Conservation (phyloP, 108 stramenopile genomes). For the Nannochloropsis salina region DNA sequence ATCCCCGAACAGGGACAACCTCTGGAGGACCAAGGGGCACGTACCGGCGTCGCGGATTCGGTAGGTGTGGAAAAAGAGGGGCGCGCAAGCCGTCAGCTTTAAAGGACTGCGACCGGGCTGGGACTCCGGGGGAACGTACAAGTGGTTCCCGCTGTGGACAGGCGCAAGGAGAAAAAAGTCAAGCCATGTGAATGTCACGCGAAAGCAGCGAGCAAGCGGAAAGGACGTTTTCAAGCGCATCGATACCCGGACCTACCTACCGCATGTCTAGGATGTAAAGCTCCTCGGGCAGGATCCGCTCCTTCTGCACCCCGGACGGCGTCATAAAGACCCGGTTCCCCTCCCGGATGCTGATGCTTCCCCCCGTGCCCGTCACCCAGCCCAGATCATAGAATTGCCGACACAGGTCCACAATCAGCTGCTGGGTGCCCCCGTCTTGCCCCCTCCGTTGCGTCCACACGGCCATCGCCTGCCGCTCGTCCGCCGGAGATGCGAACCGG, state of each 20-base stretch:
- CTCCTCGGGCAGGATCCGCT: slow-evolving; percentile 86
- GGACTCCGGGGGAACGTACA: neutral
- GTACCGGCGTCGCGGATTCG: slow-evolving; percentile 60
- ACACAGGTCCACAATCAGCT: slow-evolving; percentile 73
- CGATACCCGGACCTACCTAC: neutral
- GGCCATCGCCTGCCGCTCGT: neutral
- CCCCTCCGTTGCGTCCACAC: neutral
- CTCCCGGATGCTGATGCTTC: slow-evolving; percentile 75
- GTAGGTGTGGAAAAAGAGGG: slow-evolving; percentile 83
- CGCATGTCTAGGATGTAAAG: slow-evolving; percentile 67
- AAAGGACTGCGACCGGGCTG: slow-evolving; percentile 26
- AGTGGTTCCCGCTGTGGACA: slow-evolving; percentile 4
- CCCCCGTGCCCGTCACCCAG: slow-evolving; percentile 92
- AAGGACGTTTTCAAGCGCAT: neutral
- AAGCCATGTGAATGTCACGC: neutral
- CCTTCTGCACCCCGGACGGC: slow-evolving; percentile 92
- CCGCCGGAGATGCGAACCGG: neutral
- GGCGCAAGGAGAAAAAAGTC: neutral
- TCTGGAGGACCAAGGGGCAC: neutral
- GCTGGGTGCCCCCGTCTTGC: neutral
- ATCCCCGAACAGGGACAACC: too few species aligned
- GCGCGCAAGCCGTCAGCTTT: slow-evolving; percentile 75
- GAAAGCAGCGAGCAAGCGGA: neutral
- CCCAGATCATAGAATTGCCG: slow-evolving; percentile 71
- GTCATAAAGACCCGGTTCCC: slow-evolving; percentile 82